Evolutionary conservation across 805 yeast genomes (phyloP), one percentile per base, ranked within the genome.

Genomic region (Lipomyces kockii): DNA sequence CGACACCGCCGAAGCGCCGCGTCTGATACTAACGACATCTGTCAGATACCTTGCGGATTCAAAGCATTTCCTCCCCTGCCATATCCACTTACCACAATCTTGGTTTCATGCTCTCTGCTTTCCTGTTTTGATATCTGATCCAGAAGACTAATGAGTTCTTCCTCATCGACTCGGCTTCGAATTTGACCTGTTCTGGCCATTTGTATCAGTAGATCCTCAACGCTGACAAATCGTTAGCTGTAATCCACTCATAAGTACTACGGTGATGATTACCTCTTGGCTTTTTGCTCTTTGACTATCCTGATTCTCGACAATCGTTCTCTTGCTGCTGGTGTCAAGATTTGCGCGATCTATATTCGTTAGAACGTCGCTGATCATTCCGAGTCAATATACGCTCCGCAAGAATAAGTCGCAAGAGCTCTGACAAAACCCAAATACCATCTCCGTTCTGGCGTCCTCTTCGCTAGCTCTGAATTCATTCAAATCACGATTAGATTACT

Each of bases 271-370:
- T 53, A 76, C 76, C 92, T 90, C 61, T 85, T 84, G 0, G 97
- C 98, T 65, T 98, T 83, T 62, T 95, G 98, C 2, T 96, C 96
- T 75, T 93, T 86, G 56, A 94, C 99, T 76, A 95, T 84, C 35
- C 92, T 82, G 22, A 94, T 96, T 66, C 99, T 83, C 22, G 93
- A 86, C 58, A 94, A 82, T 67, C 99, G 83, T 75, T 94, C 98
- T 58, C 96, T 83, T 0, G 98, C 99, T 61, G 84, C 86, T 11
- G 94, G 88, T 64, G 90, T 91, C 57, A 95, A 82, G 25, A 92
- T 84, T 71, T 90, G 94, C 7, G 91, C 83, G 63, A 92, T 80
- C 80, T 78, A 43, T 2, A 20, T 29, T 27, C 14, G n/a, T 52
- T 52, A 52, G 17, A 9, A 29, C 17, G 3, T 25, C 29, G 20